Evolutionary conservation across 192 early-diverging fungal species (phyloP), one percentile per base, ranked within the genome.

Genomic region (Umbelopsis sp.): DNA sequence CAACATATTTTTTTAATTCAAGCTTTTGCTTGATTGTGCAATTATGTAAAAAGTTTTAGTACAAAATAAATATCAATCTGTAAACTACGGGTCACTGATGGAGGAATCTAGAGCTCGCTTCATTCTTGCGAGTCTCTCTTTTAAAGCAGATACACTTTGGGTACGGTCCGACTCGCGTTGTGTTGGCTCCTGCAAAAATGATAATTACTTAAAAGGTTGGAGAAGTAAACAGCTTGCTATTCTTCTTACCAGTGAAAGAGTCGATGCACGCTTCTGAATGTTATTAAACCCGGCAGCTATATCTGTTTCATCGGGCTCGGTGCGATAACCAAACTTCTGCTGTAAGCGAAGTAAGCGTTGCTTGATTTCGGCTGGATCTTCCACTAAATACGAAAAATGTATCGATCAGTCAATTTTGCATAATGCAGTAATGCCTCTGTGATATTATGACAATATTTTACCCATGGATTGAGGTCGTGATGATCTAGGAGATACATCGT

Each of bases 61-160:
- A 61, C 25, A 61, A 53, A 33, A 61, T 33, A 61, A 61, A 61
- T 35, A 25, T 4, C 55, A 25, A 35, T 25, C 18, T 4, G 30
- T 33, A 52, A 11, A 15, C 30, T 61, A 61, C 18, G 55, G 55
- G 12, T 61, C 55, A 27, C 33, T 15, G 10, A 35, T 64, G 13
- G 74, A 69, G 16, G 74, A 75, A 55, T 75, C 65, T 22, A 75
- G 69, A 4, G 50, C 49, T 16, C 64, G 65, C 71, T 89, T 91
- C 88, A 91, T 91, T 33, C 74, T 77, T 1, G 87, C 90, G 16
- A 91, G 72, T 66, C 87, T 49, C 72, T 92, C 88, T 71, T 89
- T 91, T 50, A 91, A 74, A 21, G 86, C 75, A 18, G 85, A 84
- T 8, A 91, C 90, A 22, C 88, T 87, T 66, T 88, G 86, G 13